A percentile compares a stretch with the other conserved stretches of the same genome.
These are phyloP conservation scores for Juncus inflexus DNA, from an alignment of 176 grass and related monocot species.

Conservation along the genomic window DNA sequence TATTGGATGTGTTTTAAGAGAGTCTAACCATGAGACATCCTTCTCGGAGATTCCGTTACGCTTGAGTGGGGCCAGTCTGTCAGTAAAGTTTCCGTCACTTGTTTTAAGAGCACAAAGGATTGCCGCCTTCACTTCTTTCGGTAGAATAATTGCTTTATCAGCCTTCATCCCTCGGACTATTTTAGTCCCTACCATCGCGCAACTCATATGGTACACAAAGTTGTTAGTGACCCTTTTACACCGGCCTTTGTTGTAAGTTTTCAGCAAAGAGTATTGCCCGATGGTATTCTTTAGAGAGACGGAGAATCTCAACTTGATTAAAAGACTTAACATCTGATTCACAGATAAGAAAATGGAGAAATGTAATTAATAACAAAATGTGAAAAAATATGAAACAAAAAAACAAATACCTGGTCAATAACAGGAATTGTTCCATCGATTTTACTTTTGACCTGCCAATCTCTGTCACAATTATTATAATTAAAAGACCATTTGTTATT, in stretches of 20 bases:
- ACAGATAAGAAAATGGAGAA: neutral
- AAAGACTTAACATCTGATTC: neutral
- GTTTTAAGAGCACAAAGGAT: neutral
- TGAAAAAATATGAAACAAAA: too few relatives aligned
- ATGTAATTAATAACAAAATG: neutral
- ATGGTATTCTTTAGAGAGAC: conserved; percentile 9
- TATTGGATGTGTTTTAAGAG: neutral
- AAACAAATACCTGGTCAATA: neutral
- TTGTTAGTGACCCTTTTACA: neutral
- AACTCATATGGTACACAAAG: neutral
- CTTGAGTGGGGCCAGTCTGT: neutral
- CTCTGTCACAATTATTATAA: conserved; percentile 28
- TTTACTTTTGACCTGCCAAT: neutral
- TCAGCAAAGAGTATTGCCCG: conserved; percentile 6
- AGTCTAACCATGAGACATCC: neutral
- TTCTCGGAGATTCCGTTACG: neutral
- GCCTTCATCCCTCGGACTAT: neutral
- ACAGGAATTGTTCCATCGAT: neutral
- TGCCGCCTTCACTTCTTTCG: neutral
- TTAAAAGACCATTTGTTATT: conserved; percentile 30
- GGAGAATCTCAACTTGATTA: neutral
- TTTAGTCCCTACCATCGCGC: neutral
- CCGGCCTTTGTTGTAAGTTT: neutral
- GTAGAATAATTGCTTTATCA: neutral
- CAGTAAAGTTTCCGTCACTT: neutral